These are phyloP conservation scores for Xylariaceae sp. DNA, from an alignment of 2,329 filamentous ascomycete species.

Conservation along the genomic window DNA sequence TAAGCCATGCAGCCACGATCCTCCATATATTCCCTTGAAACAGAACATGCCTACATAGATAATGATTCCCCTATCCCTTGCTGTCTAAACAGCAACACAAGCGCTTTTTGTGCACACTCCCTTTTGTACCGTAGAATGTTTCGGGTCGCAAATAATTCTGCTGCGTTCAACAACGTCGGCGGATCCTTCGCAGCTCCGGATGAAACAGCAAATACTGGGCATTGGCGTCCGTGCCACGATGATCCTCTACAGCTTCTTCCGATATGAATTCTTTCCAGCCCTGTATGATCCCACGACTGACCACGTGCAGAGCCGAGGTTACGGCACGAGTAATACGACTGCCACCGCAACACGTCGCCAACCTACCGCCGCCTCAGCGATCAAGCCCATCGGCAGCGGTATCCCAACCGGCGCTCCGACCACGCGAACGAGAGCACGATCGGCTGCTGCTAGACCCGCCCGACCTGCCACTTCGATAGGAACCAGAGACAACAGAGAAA, in stretches of 20 bases:
- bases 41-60: no score
- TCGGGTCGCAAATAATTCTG: background rate
- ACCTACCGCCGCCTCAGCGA: constrained; percentile 34
- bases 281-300: constrained; percentile 16
- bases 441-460: constrained; percentile 30
- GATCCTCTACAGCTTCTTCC: constrained; percentile 3
- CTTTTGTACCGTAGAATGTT: background rate
- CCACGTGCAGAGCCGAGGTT: constrained; percentile 10
- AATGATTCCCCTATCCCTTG: no score
- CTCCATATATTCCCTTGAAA: background rate
- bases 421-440: constrained; percentile 25
- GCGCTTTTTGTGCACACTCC: background rate
- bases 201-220: background rate
- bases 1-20: constrained; percentile 17
- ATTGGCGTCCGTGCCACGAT: constrained; percentile 2
- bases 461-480: constrained; percentile 31
- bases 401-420: constrained; percentile 33
- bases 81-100: background rate
- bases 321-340: constrained; percentile 2
- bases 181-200: background rate
- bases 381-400: constrained; percentile 36
- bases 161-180: background rate
- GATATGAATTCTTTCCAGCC: background rate
- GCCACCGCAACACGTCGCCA: constrained; percentile 22
- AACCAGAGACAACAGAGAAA: constrained; percentile 24